These are phyloP conservation scores for Colletotrichum siamense DNA, from an alignment of 2,329 filamentous ascomycete species.

Conservation along the genomic window DNA sequence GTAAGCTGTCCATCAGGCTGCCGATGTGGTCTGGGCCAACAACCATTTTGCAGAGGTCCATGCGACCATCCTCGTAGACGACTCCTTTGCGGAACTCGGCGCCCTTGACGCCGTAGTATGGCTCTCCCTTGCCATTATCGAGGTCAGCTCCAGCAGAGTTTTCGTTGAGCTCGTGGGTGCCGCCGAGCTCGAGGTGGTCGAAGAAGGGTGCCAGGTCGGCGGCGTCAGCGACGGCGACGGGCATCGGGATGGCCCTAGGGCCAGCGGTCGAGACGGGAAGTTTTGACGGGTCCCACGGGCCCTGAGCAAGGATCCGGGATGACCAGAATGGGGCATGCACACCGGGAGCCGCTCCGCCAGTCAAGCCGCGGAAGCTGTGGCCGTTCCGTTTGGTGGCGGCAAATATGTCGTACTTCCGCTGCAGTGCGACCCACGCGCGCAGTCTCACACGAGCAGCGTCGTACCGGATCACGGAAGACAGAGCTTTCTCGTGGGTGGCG, in stretches of 20 bases:
- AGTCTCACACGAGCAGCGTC: conserved; percentile 40
- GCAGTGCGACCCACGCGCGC: conserved; percentile 39
- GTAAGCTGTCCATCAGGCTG: conserved; percentile 53
- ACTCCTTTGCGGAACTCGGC: conserved; percentile 43
- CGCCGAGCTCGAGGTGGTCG: conserved; percentile 33
- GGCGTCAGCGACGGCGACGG: conserved; percentile 33
- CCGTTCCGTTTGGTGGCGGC: conserved; percentile 36
- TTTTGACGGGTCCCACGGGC: conserved; percentile 36
- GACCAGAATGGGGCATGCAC: conserved; percentile 38
- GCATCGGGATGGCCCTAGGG: conserved; percentile 37
- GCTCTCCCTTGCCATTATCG: conserved; percentile 40
- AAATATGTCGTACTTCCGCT: conserved; percentile 39
- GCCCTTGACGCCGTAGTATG: conserved; percentile 38
- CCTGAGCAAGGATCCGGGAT: conserved; percentile 36
- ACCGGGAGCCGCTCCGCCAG: conserved; percentile 34
- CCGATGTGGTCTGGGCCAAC: conserved; percentile 57
- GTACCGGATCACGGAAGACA: conserved; percentile 42
- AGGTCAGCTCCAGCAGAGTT: conserved; percentile 29
- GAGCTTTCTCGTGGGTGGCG: conserved; percentile 33
- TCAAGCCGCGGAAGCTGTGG: conserved; percentile 29
- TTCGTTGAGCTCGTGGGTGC: conserved; percentile 32
- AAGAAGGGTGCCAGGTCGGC: conserved; percentile 39
- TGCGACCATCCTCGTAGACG: conserved; percentile 55
- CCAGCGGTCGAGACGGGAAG: conserved; percentile 36
- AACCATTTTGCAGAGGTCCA: conserved; percentile 62